A percentile compares a stretch with the other conserved stretches of the same genome.
Evolutionary conservation across 2,329 filamentous ascomycete genomes (phyloP).

Genomic region (Aspergillus unguis): DNA sequence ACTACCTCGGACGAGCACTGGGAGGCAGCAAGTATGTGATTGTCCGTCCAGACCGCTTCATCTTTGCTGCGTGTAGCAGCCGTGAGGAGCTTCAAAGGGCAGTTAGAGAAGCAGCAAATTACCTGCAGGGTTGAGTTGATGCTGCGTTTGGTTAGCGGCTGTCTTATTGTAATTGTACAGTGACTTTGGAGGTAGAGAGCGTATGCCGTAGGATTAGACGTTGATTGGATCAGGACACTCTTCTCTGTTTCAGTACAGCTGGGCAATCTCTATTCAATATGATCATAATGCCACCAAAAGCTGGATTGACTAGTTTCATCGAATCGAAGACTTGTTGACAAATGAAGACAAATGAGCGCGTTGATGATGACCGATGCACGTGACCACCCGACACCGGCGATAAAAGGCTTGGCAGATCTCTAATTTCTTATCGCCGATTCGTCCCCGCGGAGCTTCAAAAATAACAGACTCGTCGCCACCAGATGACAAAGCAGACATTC

Average conservation of each 20-base stretch:
- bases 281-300: too few species aligned
- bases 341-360: too few species aligned
- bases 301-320: too few species aligned
- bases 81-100: conserved; percentile 19
- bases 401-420: conserved; percentile 6
- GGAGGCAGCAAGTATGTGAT: conserved; percentile 26
- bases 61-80: conserved; percentile 32
- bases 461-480: conserved; percentile 24
- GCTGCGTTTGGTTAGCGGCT: too few species aligned
- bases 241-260: too few species aligned
- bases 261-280: too few species aligned
- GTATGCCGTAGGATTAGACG: too few species aligned
- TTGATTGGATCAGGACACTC: too few species aligned
- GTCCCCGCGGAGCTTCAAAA: conserved; percentile 10
- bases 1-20: conserved; percentile 22
- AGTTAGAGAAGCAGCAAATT: not conserved
- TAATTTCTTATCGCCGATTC: conserved; percentile 6
- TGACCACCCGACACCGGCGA: not conserved
- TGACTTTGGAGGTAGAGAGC: too few species aligned
- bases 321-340: too few species aligned
- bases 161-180: too few species aligned
- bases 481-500: conserved; percentile 31
- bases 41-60: conserved; percentile 32
- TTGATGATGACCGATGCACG: not conserved
- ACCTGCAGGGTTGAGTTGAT: not conserved